Evolutionary conservation across 2,329 filamentous ascomycete genomes (phyloP), one percentile per base, ranked within the genome.

Genomic region (Fusarium sp.): DNA sequence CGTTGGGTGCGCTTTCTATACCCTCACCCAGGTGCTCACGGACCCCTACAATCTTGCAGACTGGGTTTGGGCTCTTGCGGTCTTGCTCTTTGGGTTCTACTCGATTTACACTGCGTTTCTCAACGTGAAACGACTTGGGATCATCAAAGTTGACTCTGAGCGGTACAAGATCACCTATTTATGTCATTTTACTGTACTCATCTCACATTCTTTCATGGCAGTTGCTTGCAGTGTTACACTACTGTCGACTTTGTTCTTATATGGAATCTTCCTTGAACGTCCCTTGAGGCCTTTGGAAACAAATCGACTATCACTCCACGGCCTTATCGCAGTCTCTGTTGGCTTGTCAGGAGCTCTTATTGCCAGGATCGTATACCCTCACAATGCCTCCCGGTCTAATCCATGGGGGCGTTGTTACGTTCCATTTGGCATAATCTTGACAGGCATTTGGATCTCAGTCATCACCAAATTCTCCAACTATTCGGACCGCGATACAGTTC

Each of bases 21-120:
- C 66, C 10, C 44, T 73, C 8, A 66, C 66, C 2, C 62, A 66
- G 10, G 59, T 65, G 7, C 48, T 76, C 8, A 59, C 66, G 33
- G 66, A 71, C 11, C 74, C 74, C 4, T 60, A 60, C 38, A 67
- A 63, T 15, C 23, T 66, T 2, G 39, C 39, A 3, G 73, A 76
- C 46, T 76, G 72, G 74, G 43, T 63, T 10, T 69, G 70, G 71
- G 63, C 52, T 3, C 52, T 70, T 8, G 64, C 63, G 8, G 49
- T 74, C 5, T 44, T 72, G 31, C 60, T 75, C 31, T 76, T 73
- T 39, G 71, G 63, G 11, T 56, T 55, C 4, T 76, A 76, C 43
- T 74, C 63, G 2, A 47, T 66, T 7, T 54, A 64, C 4, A 53
- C 31, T 15, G 63, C 65, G 0, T 57, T 62, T 8, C 49, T 50